A percentile compares a stretch with the other conserved stretches of the same genome.
Conservation (phyloP, 2,329 filamentous ascomycete genomes). For the Macrophomina pseudophaseolina region DNA sequence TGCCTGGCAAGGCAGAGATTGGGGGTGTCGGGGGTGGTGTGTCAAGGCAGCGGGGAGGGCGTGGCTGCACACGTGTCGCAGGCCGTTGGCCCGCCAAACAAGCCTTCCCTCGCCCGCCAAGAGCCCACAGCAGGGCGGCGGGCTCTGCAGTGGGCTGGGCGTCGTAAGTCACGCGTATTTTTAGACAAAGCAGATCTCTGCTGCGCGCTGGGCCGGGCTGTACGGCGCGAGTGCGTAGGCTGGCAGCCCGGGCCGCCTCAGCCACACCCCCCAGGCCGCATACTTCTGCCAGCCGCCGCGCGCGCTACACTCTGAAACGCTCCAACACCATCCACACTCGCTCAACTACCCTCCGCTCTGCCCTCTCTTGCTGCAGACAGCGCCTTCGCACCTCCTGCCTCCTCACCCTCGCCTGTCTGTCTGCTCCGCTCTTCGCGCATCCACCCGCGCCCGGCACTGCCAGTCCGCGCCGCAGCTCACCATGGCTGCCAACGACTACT, state of each 20-base stretch:
- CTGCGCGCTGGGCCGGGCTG: neutral
- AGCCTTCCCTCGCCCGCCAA: neutral
- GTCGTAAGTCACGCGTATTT: slow-evolving; percentile 14
- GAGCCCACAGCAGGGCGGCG: neutral
- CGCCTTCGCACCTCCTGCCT: neutral
- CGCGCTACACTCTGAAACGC: slow-evolving; percentile 11
- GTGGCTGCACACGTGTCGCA: slow-evolving; percentile 25
- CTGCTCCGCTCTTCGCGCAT: neutral
- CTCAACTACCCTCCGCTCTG: neutral
- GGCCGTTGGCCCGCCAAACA: slow-evolving; percentile 1
- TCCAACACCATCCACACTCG: slow-evolving; percentile 14
- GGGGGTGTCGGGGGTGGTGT: neutral
- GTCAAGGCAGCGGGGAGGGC: slow-evolving; percentile 13
- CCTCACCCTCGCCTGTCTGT: neutral
- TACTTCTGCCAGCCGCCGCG: slow-evolving; percentile 9
- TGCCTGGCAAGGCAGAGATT: slow-evolving; percentile 15
- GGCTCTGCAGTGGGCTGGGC: slow-evolving; percentile 10
- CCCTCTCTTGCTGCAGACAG: neutral
- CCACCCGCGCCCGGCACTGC: slow-evolving; percentile 12
- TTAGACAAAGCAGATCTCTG: slow-evolving; percentile 1
- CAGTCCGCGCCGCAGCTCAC: slow-evolving; percentile 22
- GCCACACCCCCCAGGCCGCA: slow-evolving; percentile 16
- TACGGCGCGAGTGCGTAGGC: slow-evolving; percentile 1
- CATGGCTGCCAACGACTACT: slow-evolving; percentile 66
- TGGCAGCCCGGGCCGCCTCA: neutral